Percentiles rank a stretch among this genome's conserved stretches.
Evolutionary conservation across 371 early-diverging fungal genomes (phyloP).

Genomic region (Syncephalis fuscata): DNA sequence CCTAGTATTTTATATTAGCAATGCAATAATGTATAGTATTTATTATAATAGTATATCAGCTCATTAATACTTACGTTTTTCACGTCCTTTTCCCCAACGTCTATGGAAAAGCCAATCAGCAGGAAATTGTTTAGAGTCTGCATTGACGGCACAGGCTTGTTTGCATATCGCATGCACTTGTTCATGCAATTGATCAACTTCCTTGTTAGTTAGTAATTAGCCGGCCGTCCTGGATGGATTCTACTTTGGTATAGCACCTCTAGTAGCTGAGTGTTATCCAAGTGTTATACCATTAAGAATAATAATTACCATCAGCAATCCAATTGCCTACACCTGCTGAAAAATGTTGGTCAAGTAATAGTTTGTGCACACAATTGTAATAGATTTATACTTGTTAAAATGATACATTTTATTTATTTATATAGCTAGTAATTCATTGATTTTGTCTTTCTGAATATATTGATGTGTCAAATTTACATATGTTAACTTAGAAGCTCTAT

Average conservation of each 20-base stretch:
- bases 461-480: too few species aligned
- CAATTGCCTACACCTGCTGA: constrained; percentile 53
- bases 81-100: constrained; percentile 33
- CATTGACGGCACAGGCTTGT: constrained; percentile 28
- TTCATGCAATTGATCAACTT: constrained; percentile 17
- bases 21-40: too few species aligned
- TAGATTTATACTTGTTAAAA: too few species aligned
- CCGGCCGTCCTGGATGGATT: constrained; percentile 36
- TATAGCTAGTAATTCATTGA: too few species aligned
- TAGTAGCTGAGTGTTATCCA: neutral
- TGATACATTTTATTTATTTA: too few species aligned
- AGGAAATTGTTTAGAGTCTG: constrained; percentile 35
- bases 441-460: too few species aligned
- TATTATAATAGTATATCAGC: too few species aligned
- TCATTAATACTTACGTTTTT: too few species aligned
- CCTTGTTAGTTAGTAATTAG: constrained; percentile 21
- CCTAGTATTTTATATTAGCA: too few species aligned
- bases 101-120: constrained; percentile 39
- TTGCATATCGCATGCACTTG: constrained; percentile 21
- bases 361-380: too few species aligned
- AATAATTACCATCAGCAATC: constrained; percentile 32
- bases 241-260: constrained; percentile 34
- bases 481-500: too few species aligned
- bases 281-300: neutral
- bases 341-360: constrained; percentile 36